phyloP scores from a whole-genome alignment of 768 basidiomycete species.

The Suillus subalutaceus region DNA sequence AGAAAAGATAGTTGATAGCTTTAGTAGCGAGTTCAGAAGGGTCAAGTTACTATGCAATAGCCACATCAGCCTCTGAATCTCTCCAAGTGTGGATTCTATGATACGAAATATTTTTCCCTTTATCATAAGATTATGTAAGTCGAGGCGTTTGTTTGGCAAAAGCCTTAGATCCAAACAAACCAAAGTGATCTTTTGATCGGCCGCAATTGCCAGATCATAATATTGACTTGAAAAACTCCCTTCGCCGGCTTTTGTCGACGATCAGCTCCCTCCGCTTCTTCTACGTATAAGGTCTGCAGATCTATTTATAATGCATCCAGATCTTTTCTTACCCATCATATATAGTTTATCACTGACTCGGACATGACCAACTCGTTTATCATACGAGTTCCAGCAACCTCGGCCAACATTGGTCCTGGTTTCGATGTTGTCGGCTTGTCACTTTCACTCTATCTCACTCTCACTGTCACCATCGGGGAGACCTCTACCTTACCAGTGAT shows the following conservation, averaged over 20 bases:
- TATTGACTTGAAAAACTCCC: background rate
- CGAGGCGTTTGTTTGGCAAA: constrained; percentile 13
- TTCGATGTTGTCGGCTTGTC: constrained; percentile 99
- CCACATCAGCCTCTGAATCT: too few species aligned
- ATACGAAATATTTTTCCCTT: too few species aligned
- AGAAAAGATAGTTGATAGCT: background rate
- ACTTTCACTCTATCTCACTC: constrained; percentile 80
- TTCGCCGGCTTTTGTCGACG: background rate
- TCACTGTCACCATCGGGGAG: constrained; percentile 57
- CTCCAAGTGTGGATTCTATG: too few species aligned
- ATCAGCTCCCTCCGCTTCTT: background rate
- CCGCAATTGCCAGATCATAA: background rate
- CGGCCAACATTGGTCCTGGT: constrained; percentile 97
- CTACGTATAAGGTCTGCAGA: background rate
- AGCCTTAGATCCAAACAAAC: constrained; percentile 13
- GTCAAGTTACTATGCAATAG: too few species aligned
- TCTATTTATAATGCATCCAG: background rate
- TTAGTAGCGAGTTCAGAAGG: background rate
- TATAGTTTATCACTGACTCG: background rate
- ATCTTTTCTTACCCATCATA: background rate
- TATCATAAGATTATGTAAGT: too few species aligned
- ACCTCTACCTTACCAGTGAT: constrained; percentile 58
- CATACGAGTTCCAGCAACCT: constrained; percentile 93
- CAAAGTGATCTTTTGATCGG: background rate
- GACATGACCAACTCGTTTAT: constrained; percentile 45